Percentiles rank a stretch among this genome's conserved stretches.
These are phyloP conservation scores for Thuja plicata DNA, from an alignment of 83 land plant species.

Conservation along the genomic window DNA sequence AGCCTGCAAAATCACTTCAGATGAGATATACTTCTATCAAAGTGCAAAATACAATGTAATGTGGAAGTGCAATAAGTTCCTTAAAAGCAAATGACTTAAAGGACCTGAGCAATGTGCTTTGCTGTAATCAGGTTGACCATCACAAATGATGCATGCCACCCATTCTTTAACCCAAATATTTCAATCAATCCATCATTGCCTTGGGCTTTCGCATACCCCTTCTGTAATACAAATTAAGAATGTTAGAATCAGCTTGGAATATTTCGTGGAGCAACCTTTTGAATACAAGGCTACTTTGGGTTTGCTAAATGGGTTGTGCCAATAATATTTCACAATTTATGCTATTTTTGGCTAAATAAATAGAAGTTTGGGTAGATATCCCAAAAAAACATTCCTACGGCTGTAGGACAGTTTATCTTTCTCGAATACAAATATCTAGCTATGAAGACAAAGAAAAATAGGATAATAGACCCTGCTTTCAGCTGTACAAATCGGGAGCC, in stretches of 20 bases:
- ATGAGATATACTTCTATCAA: neutral
- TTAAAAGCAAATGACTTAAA: neutral
- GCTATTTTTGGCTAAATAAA: neutral
- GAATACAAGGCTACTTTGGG: neutral
- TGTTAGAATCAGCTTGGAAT: neutral
- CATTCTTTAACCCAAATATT: conserved; percentile 86
- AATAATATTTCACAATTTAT: neutral
- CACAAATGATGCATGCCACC: conserved; percentile 94
- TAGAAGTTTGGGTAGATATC: neutral
- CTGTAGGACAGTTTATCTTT: neutral
- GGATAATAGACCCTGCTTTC: neutral
- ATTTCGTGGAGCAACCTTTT: neutral
- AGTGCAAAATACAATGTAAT: neutral
- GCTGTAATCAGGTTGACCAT: conserved; percentile 81
- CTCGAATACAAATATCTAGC: neutral
- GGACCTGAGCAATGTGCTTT: conserved; percentile 87
- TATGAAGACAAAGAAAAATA: neutral
- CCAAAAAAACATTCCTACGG: neutral
- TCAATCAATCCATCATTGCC: conserved; percentile 87
- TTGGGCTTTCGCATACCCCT: conserved; percentile 69
- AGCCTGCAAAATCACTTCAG: conserved; percentile 39
- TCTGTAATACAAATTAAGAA: conserved; percentile 37
- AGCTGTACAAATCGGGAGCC: too few species aligned
- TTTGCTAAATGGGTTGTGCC: neutral
- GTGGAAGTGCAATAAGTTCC: too few species aligned